phyloP scores from a whole-genome alignment of 768 basidiomycete genomes.

The Megacollybia marginata region DNA sequence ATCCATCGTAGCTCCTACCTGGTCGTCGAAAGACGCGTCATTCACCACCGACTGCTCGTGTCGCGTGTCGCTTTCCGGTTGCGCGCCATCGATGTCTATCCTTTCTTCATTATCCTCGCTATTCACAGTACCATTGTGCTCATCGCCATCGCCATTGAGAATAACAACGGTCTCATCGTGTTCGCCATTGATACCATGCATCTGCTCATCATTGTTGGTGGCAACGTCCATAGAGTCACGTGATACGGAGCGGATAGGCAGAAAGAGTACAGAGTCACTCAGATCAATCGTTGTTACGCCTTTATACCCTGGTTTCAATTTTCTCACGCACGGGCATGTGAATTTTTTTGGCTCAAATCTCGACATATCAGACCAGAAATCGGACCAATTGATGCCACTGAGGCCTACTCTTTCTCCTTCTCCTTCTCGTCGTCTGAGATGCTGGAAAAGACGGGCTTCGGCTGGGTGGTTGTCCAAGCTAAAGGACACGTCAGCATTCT shows the following conservation, averaged over 20 bases:
- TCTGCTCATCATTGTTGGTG: slow-evolving; percentile 5
- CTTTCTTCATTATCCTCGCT: slow-evolving; percentile 44
- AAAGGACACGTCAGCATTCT: slow-evolving; percentile 55
- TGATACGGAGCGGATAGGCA: slow-evolving; percentile 56
- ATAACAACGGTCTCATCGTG: slow-evolving; percentile 20
- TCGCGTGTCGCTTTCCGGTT: slow-evolving; percentile 62
- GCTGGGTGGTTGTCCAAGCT: slow-evolving; percentile 87
- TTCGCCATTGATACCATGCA: slow-evolving; percentile 29
- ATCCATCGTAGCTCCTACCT: slow-evolving; percentile 37
- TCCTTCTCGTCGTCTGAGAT: slow-evolving; percentile 54
- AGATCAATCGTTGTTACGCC: slow-evolving; percentile 62
- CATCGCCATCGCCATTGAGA: slow-evolving; percentile 27
- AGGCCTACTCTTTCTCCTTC: slow-evolving; percentile 29
- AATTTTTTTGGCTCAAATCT: slow-evolving; percentile 12
- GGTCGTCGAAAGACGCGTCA: slow-evolving; percentile 36
- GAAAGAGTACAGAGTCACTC: slow-evolving; percentile 62
- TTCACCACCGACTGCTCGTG: slow-evolving; percentile 42
- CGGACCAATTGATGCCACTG: background rate
- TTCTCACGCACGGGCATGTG: slow-evolving; percentile 54
- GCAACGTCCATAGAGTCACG: slow-evolving; percentile 39
- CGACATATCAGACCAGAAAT: background rate
- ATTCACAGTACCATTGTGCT: slow-evolving; percentile 8
- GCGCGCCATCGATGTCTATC: slow-evolving; percentile 54
- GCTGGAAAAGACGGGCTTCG: slow-evolving; percentile 76
- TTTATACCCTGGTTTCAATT: slow-evolving; percentile 81